These are phyloP conservation scores for Apiosordaria backusii DNA, from an alignment of 495 filamentous ascomycete species.

Conservation along the genomic window DNA sequence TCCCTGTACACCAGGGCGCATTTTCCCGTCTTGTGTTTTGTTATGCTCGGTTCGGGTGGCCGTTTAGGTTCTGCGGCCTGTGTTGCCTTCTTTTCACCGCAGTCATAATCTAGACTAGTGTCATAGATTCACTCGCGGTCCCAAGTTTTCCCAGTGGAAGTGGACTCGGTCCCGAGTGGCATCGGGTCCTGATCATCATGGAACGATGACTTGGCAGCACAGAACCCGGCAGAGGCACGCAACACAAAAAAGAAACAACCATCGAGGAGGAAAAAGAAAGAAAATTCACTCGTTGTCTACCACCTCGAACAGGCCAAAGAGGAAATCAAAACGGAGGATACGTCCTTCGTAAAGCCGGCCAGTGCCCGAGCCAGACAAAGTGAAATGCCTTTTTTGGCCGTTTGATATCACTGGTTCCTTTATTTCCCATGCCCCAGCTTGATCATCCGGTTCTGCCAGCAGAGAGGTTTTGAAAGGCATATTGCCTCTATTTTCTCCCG, in stretches of 20 bases:
- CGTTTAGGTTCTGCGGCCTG: background rate
- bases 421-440: background rate
- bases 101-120: background rate
- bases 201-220: constrained; percentile 28
- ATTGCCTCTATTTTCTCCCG: constrained; percentile 1
- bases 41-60: background rate
- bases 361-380: background rate
- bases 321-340: background rate
- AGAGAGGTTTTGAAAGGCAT: background rate
- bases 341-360: background rate
- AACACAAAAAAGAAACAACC: constrained; percentile 4
- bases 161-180: constrained; percentile 24
- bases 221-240: constrained; percentile 15
- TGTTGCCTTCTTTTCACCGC: background rate
- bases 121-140: constrained; percentile 17
- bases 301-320: background rate
- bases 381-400: background rate
- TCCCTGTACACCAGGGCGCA: background rate
- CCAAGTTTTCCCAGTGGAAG: constrained; percentile 24
- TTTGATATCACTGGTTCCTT: background rate
- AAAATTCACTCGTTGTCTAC: background rate
- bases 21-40: background rate
- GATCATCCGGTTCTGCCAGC: background rate
- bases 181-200: constrained; percentile 1
- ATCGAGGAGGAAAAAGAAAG: background rate